phyloP scores from a whole-genome alignment of 306 rosid species.

The Quercus robur region DNA sequence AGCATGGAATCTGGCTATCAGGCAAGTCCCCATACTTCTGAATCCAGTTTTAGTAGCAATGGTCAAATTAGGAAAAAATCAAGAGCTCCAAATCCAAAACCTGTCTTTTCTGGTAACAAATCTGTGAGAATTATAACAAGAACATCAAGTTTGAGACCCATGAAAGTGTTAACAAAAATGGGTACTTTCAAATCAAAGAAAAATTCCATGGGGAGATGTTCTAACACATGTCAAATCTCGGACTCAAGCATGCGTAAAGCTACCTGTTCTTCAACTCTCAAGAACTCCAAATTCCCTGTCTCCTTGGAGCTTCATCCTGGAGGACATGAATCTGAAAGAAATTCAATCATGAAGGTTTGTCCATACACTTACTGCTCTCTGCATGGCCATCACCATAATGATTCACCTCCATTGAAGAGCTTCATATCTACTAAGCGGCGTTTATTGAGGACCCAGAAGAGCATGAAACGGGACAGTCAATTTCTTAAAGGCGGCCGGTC shows the following conservation, averaged over 20 bases:
- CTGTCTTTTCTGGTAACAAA: constrained; percentile 30
- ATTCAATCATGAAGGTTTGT: constrained; percentile 47
- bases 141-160: constrained; percentile 57
- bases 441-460: constrained; percentile 43
- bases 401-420: constrained; percentile 60
- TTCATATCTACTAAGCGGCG: constrained; percentile 72
- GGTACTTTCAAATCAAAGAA: constrained; percentile 44
- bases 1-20: constrained; percentile 6
- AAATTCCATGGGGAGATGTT: constrained; percentile 19
- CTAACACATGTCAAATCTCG: constrained; percentile 21
- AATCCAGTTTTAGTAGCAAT: constrained; percentile 23
- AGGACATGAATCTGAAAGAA: constrained; percentile 42
- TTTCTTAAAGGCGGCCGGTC: constrained; percentile 24
- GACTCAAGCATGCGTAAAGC: constrained; percentile 52
- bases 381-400: constrained; percentile 64
- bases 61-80: constrained; percentile 15
- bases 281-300: constrained; percentile 60
- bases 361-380: constrained; percentile 79
- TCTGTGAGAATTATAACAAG: constrained; percentile 39
- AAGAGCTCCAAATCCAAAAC: constrained; percentile 21
- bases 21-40: constrained; percentile 30
- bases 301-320: constrained; percentile 31
- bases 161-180: constrained; percentile 43
- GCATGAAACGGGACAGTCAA: constrained; percentile 31
- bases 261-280: constrained; percentile 78